Evolutionary conservation across 306 rosid species (phyloP).

Genomic region (Vachellia pachyceras): DNA sequence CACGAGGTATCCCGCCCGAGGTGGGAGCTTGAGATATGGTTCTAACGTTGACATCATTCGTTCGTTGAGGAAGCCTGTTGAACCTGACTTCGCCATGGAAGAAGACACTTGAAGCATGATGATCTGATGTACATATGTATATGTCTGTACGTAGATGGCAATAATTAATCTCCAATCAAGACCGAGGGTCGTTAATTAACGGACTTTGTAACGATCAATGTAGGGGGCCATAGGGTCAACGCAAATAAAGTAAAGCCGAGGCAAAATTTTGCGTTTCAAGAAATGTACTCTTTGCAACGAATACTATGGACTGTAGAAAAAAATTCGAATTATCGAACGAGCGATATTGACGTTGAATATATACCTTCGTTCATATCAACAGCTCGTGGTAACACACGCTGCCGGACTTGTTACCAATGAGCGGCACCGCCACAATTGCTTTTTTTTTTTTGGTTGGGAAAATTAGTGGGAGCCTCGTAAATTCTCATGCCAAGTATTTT

Average conservation of each 20-base stretch:
- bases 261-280: constrained; percentile 2
- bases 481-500: neutral
- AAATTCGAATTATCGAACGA: neutral
- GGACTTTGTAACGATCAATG: constrained; percentile 13
- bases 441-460: no score
- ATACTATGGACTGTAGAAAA: neutral
- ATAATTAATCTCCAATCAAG: neutral
- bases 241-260: constrained; percentile 15
- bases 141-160: no score
- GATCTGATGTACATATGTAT: neutral
- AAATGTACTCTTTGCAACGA: neutral
- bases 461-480: neutral
- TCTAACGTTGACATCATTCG: constrained; percentile 51
- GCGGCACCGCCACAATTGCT: no score
- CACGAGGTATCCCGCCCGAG: constrained; percentile 39
- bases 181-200: neutral
- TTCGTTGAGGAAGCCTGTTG: constrained; percentile 59
- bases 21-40: constrained; percentile 52
- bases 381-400: no score
- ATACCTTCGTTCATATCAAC: no score
- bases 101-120: constrained; percentile 34
- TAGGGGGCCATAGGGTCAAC: neutral
- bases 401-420: neutral
- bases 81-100: constrained; percentile 54
- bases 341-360: neutral